Evolutionary conservation across 768 basidiomycete genomes (phyloP), one percentile per base, ranked within the genome.

Genomic region (Tylopilus rubrobrunneus): DNA sequence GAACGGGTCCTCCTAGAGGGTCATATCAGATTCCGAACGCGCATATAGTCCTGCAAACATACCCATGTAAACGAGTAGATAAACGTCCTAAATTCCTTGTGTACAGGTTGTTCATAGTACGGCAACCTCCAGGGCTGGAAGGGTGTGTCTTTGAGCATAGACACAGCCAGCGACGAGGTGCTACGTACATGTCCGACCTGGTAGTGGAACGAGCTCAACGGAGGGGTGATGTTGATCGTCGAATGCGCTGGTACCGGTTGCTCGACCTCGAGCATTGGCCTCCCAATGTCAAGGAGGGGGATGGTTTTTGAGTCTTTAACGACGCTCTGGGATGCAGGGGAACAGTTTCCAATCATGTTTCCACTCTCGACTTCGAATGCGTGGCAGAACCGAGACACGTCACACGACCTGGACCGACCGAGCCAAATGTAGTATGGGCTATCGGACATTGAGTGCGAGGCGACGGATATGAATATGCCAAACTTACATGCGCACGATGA

Each of bases 381-480:
- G 58, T 83, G 79, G 46, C 76, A 76, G 45, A 78, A 75, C 3
- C 72, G 73, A 2, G 84, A 75, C 15, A 83, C 79, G 55, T 86
- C 83, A 55, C 82, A 78, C 4, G 76, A 70, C 25, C 85, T 81
- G 9, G 85, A 80, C 47, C 85, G 82, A 34, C 86, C 87, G 29
- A 90, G 75, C 79, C 85, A 89, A 59, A 90, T 82, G 65, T 89
- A 89, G 71, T 86, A 86, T 0, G 84, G 83, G 28, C 80, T 84
- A 53, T 3, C 15, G 29, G 25, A 33, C 6, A 21, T 31, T 48
- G 31, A 46, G 33, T 58, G 55, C 15, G 3, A 37, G 49, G 36
- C 8, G 27, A 45, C 7, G 37, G 12, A 45, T 1, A 4, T 10
- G 19, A 9, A 43, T 6, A 40, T 7, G 25, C 7, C 15, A 28